Evolutionary conservation across 306 rosid species (phyloP).

Genomic region (Gynostemma pentaphyllum): DNA sequence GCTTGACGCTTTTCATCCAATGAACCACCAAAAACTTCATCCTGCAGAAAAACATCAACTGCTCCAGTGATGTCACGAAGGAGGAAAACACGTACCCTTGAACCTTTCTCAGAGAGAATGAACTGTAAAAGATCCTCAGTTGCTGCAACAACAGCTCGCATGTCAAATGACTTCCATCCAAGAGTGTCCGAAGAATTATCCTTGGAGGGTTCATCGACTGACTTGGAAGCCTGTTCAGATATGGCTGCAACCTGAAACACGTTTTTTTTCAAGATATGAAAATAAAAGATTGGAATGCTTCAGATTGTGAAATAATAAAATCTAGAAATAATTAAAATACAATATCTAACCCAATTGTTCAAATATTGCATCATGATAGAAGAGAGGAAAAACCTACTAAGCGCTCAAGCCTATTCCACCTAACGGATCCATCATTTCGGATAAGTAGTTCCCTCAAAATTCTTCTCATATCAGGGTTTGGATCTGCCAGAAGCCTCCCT

Average conservation of each 20-base stretch:
- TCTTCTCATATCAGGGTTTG: slow-evolving; percentile 93
- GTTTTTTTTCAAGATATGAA: not conserved
- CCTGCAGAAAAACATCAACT: slow-evolving; percentile 53
- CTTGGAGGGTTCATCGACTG: slow-evolving; percentile 30
- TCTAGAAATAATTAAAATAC: not conserved
- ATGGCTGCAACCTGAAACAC: slow-evolving; percentile 75
- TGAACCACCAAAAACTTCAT: slow-evolving; percentile 39
- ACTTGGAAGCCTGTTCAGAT: slow-evolving; percentile 85
- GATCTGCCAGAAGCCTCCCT: slow-evolving; percentile 89
- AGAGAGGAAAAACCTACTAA: slow-evolving; percentile 36
- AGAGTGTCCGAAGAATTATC: slow-evolving; percentile 36
- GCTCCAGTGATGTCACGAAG: slow-evolving; percentile 62
- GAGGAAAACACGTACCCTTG: slow-evolving; percentile 78
- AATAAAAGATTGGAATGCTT: not conserved
- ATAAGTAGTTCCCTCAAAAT: slow-evolving; percentile 87
- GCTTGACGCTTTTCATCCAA: slow-evolving; percentile 30
- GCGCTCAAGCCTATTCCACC: slow-evolving; percentile 97
- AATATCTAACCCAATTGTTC: too few species aligned
- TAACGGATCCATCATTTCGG: slow-evolving; percentile 68
- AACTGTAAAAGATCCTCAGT: slow-evolving; percentile 75
- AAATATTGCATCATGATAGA: slow-evolving; percentile 6
- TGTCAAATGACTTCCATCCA: slow-evolving; percentile 74
- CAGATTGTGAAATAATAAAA: not conserved
- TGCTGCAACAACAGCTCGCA: slow-evolving; percentile 76
- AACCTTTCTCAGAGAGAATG: slow-evolving; percentile 79